Percentiles rank a stretch among this genome's conserved stretches.
Evolutionary conservation across 345 rosid genomes (phyloP).

Genomic region (Eucalyptus pumila): DNA sequence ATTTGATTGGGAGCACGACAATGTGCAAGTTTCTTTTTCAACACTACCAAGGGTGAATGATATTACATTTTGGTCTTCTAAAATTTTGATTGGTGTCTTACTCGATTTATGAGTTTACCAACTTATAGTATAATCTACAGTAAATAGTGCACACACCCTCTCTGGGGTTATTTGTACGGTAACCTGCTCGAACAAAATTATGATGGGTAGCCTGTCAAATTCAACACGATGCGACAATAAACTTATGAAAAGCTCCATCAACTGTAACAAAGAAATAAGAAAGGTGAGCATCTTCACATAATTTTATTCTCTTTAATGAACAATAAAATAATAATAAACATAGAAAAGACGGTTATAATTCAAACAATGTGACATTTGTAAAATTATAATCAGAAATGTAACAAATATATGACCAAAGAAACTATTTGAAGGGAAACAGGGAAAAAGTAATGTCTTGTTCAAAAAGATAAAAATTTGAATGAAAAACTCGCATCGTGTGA

Average conservation of each 20-base stretch:
- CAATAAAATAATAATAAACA: not conserved
- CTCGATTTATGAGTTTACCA: not conserved
- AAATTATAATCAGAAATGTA: not conserved
- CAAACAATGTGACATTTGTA: not conserved
- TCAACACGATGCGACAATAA: not conserved
- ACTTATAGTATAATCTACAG: not conserved
- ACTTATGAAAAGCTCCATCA: not conserved
- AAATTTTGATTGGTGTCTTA: not conserved
- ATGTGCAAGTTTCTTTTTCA: not conserved
- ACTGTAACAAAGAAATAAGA: not conserved
- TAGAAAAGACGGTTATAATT: not conserved
- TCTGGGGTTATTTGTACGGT: not conserved
- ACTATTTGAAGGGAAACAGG: not conserved
- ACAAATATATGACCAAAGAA: not conserved
- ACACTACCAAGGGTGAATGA: not conserved
- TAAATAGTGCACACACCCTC: accelerated
- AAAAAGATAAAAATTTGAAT: not conserved
- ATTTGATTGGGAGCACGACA: not conserved
- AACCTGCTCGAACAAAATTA: not conserved
- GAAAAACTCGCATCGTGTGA: not conserved
- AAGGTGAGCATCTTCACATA: not conserved
- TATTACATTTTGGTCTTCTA: not conserved
- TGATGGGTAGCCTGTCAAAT: not conserved
- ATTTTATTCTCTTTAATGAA: not conserved
- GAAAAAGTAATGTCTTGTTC: not conserved